Base-by-base conservation (phyloP, 345 rosid species). In the Populus davidiana region DNA sequence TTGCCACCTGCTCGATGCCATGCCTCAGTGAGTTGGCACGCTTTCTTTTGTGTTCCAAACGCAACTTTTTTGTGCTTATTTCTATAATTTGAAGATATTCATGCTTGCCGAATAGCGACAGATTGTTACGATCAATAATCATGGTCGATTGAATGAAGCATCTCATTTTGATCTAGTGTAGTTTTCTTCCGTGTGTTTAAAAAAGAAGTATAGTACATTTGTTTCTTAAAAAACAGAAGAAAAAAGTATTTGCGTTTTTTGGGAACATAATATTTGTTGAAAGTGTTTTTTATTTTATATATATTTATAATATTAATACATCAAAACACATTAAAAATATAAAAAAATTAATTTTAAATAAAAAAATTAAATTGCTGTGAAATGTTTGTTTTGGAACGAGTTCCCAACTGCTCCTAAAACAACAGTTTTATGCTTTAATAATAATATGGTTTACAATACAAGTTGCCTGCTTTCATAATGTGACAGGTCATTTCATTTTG, bases 1-100 rank as follows among this genome's bases (percentile, higher is more conserved):
- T 41, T 59, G 43, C 81, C 76, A 88, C n/a, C 18, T 84, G 92
- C 83, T 89, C 89, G 97, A 75, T 84, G 73, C 66, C 54, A 83
- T 86, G 83, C 66, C 79, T 33, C 14, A 76, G n/a, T 23, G 72
- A 35, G 49, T 59, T 3, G 31, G 50, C 31, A 18, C 13, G 36
- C 16, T 11, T 13, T 11, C 10, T 69, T 38, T 21, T 39, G 56
- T 8, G 17, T 43, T 74, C 16, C 18, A 50, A 75, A 21, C 50
- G 52, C 20, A 27, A 21, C 2, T 0, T n/a, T 39, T 4, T n/a
- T 69, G 29, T 5, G 8, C 6, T 23, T 43, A 1, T 39, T 41
- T 41, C 72, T 23, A 2, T 23, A 21, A 38, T 20, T 44, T 23
- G 38, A 14, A n/a, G 4, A 5, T 59, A 8, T 61, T 61, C 25